Percentiles rank a stretch among this genome's conserved stretches.
These are phyloP conservation scores for Rhypophila decipiens DNA, from an alignment of 495 filamentous ascomycete genomes.

Conservation along the genomic window DNA sequence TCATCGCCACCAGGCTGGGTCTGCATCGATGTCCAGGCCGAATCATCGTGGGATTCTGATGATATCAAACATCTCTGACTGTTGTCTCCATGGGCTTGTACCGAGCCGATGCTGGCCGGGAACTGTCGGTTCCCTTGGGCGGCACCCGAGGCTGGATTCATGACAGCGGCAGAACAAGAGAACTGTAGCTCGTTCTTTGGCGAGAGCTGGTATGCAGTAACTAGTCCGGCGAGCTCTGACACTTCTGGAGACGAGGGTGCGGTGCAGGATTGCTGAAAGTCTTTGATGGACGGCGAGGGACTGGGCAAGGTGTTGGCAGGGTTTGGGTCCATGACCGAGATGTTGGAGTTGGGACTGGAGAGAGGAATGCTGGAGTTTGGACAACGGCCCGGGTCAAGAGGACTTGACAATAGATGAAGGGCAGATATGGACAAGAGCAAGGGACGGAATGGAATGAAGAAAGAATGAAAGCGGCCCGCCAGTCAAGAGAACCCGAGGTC, in stretches of 20 bases:
- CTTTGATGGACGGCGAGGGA: neutral
- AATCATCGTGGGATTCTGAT: conserved; percentile 2
- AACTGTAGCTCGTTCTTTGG: conserved; percentile 6
- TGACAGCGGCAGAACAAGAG: neutral
- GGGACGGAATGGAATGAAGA: conserved; percentile 3
- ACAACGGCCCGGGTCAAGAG: neutral
- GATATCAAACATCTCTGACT: conserved; percentile 9
- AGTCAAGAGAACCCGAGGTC: conserved; percentile 8
- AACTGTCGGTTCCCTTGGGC: conserved; percentile 4
- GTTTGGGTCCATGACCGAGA: conserved; percentile 1
- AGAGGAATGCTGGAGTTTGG: neutral
- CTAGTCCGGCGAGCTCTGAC: conserved; percentile 7
- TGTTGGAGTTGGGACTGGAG: neutral
- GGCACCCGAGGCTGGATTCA: neutral
- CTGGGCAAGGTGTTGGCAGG: neutral
- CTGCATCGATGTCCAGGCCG: conserved; percentile 14
- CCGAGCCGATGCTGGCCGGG: neutral
- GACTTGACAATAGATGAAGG: neutral
- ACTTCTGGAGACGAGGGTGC: conserved; percentile 5
- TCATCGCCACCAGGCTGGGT: conserved; percentile 12
- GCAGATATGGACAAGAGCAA: neutral
- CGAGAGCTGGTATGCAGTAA: conserved; percentile 6
- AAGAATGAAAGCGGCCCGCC: conserved; percentile 1
- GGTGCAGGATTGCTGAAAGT: neutral
- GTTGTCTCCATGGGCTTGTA: conserved; percentile 4